phyloP scores from a whole-genome alignment of 257 asterid species.

The Lithospermum erythrorhizon region DNA sequence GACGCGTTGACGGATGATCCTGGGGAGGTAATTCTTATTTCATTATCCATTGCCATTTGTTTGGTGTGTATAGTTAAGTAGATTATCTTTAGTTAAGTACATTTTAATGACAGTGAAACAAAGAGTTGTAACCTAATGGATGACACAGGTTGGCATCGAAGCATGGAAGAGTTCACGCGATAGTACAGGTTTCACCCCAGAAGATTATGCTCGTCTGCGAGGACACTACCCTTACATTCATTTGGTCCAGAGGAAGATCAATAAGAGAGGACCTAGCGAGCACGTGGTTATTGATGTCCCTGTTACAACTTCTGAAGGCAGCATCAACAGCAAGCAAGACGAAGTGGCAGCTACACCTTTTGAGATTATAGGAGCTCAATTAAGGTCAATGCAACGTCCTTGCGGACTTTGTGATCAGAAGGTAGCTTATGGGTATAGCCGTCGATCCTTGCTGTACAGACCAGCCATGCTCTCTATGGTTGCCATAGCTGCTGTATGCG shows the following conservation, averaged over 20 bases:
- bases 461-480: slow-evolving; percentile 73
- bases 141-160: slow-evolving; percentile 49
- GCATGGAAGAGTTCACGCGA: slow-evolving; percentile 67
- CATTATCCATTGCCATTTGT: background rate
- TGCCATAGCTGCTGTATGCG: slow-evolving; percentile 75
- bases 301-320: slow-evolving; percentile 21
- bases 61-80: background rate
- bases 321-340: slow-evolving; percentile 31
- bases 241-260: slow-evolving; percentile 58
- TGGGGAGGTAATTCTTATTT: slow-evolving; percentile 34
- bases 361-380: slow-evolving; percentile 22
- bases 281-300: slow-evolving; percentile 48
- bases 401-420: slow-evolving; percentile 41
- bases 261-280: slow-evolving; percentile 29
- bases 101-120: background rate
- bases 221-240: slow-evolving; percentile 74
- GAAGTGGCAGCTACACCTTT: slow-evolving; percentile 25
- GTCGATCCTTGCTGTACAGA: slow-evolving; percentile 40
- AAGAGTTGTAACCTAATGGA: background rate
- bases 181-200: slow-evolving; percentile 64
- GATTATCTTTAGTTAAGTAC: background rate
- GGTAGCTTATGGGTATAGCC: slow-evolving; percentile 24
- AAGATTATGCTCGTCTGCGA: slow-evolving; percentile 66
- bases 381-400: slow-evolving; percentile 17
- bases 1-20: slow-evolving; percentile 74